Evolutionary conservation across 2,329 filamentous ascomycete genomes (phyloP).

Genomic region (Ophiostoma quercus): DNA sequence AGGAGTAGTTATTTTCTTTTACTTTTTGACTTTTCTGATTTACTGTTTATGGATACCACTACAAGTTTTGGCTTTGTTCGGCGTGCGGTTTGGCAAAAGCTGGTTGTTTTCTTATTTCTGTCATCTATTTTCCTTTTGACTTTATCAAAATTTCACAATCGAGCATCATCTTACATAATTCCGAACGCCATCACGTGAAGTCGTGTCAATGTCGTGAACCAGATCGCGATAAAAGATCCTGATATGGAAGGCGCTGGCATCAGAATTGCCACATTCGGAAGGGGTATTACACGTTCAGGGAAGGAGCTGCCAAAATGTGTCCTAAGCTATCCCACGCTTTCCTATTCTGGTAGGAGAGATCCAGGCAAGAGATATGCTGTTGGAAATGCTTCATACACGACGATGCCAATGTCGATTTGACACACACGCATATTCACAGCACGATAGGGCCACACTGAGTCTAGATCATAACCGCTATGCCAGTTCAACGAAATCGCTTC

Average conservation of each 20-base stretch:
- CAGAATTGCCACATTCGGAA: not conserved
- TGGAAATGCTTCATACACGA: not conserved
- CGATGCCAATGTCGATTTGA: not conserved
- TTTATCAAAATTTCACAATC: not conserved
- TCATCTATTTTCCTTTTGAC: not conserved
- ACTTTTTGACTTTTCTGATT: not conserved
- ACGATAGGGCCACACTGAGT: not conserved
- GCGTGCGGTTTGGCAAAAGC: not conserved
- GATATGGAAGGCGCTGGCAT: not conserved
- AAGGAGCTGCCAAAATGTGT: not conserved
- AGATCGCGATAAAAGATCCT: not conserved
- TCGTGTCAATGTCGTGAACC: constrained; percentile 18
- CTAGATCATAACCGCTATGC: not conserved
- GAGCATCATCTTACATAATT: not conserved
- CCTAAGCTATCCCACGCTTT: not conserved
- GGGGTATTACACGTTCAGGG: not conserved
- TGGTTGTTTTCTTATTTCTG: not conserved
- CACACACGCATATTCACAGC: not conserved
- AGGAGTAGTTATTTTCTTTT: constrained; percentile 32
- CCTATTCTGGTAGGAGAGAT: not conserved
- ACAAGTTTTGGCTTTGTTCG: not conserved
- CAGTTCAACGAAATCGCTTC: constrained; percentile 12
- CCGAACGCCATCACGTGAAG: constrained; percentile 13
- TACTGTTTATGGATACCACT: not conserved
- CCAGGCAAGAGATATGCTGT: not conserved